Evolutionary conservation across 257 asterid species (phyloP).

Genomic region (Capsicum baccatum): DNA sequence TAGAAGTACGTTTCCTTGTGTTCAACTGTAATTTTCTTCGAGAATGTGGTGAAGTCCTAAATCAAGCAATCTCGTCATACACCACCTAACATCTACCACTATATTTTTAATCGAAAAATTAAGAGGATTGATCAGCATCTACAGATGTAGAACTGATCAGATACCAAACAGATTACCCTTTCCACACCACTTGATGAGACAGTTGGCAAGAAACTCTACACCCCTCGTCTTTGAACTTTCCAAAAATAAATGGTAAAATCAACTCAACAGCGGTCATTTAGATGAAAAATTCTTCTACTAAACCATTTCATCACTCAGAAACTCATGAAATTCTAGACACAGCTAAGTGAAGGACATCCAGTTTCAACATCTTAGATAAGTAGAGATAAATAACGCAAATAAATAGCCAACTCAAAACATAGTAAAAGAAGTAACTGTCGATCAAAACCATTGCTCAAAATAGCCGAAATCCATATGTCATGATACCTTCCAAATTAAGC

Average conservation of each 20-base stretch:
- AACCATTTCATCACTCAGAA: not conserved
- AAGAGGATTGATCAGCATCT: not conserved
- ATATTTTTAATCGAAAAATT: too few relatives aligned
- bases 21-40: not conserved
- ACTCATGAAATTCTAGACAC: not conserved
- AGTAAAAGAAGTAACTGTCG: conserved; percentile 33
- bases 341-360: not conserved
- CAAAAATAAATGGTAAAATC: not conserved
- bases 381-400: not conserved
- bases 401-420: not conserved
- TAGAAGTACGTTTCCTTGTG: too few relatives aligned
- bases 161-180: not conserved
- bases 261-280: not conserved
- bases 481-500: not conserved
- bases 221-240: not conserved
- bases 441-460: conserved; percentile 6
- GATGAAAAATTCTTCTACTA: not conserved
- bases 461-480: conserved; percentile 26
- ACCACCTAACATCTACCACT: too few relatives aligned
- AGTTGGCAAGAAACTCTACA: not conserved
- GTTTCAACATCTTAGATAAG: not conserved
- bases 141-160: too few relatives aligned
- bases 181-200: not conserved
- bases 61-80: too few relatives aligned
- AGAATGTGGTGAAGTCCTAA: too few relatives aligned